A percentile compares a stretch with the other conserved stretches of the same genome.
phyloP scores from a whole-genome alignment of 495 filamentous ascomycete species.

The Entonaema liquescens region DNA sequence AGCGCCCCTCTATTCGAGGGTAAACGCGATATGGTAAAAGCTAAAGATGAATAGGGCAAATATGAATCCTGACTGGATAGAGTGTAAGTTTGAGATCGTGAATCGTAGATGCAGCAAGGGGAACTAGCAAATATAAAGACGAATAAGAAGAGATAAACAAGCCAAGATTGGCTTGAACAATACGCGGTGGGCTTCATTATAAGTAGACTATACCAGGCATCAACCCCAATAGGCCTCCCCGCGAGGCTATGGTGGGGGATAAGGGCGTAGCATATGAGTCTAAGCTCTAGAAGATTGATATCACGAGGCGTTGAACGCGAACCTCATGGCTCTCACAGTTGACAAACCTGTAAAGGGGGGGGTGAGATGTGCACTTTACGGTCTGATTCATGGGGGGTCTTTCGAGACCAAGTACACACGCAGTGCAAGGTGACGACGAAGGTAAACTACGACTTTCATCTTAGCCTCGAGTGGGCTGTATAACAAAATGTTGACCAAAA shows the following conservation, averaged over 20 bases:
- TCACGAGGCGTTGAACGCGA: slow-evolving; percentile 29
- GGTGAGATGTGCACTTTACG: neutral
- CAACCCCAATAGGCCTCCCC: slow-evolving; percentile 25
- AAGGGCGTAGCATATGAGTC: slow-evolving; percentile 21
- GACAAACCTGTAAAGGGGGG: slow-evolving; percentile 20
- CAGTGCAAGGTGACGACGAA: slow-evolving; percentile 4
- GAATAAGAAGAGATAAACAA: slow-evolving; percentile 28
- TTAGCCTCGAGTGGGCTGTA: slow-evolving; percentile 25
- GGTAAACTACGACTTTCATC: slow-evolving; percentile 3
- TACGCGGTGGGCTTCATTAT: slow-evolving; percentile 38
- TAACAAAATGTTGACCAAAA: slow-evolving; percentile 15
- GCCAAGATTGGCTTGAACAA: slow-evolving; percentile 31
- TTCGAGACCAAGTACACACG: slow-evolving; percentile 6
- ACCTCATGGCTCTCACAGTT: slow-evolving; percentile 32
- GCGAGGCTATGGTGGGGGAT: slow-evolving; percentile 37
- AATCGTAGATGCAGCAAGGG: slow-evolving; percentile 36
- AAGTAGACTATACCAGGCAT: slow-evolving; percentile 25
- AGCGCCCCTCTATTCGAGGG: slow-evolving; percentile 21
- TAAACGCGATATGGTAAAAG: slow-evolving; percentile 14
- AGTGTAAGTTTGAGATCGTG: slow-evolving; percentile 17
- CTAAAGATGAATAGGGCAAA: slow-evolving; percentile 16
- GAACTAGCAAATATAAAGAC: slow-evolving; percentile 34
- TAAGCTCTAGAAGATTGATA: slow-evolving; percentile 21
- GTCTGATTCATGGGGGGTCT: slow-evolving; percentile 8
- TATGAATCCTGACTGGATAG: slow-evolving; percentile 18